Evolutionary conservation across 306 rosid species (phyloP).

Genomic region (Cyamopsis tetragonoloba): DNA sequence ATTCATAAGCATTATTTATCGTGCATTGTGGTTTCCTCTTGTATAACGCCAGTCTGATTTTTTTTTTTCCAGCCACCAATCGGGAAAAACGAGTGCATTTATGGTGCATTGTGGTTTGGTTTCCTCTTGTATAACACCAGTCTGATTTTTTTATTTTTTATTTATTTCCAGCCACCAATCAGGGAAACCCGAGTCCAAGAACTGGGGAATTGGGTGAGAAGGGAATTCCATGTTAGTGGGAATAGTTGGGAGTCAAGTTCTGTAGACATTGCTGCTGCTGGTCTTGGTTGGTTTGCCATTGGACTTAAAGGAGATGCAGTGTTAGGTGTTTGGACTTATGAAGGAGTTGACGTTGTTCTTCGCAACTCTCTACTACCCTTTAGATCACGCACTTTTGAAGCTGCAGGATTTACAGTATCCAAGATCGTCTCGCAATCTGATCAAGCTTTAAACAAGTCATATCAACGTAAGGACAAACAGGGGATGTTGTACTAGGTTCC

Average conservation of each 20-base stretch:
- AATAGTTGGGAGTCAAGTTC: constrained; percentile 88
- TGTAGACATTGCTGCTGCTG: constrained; percentile 78
- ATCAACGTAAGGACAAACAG: constrained; percentile 37
- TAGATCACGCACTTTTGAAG: constrained; percentile 64
- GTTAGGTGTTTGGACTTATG: constrained; percentile 78
- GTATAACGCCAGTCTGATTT: no score
- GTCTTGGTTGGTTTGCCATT: constrained; percentile 92
- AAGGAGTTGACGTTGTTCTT: constrained; percentile 69
- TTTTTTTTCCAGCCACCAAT: constrained; percentile 99
- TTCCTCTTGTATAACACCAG: constrained; percentile 8
- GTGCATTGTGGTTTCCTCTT: constrained; percentile 8
- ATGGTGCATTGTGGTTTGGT: constrained; percentile 5
- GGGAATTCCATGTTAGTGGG: constrained; percentile 57
- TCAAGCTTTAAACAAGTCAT: constrained; percentile 47
- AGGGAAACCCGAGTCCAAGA: constrained; percentile 65
- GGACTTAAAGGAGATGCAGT: constrained; percentile 87
- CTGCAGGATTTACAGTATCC: constrained; percentile 74
- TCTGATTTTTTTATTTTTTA: constrained; percentile 29
- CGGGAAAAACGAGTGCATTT: constrained; percentile 51
- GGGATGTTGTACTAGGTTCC: no score
- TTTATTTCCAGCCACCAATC: constrained; percentile 99
- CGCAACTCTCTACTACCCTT: constrained; percentile 69
- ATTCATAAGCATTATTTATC: neutral
- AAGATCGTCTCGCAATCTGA: constrained; percentile 82
- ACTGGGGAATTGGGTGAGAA: constrained; percentile 79